Evolutionary conservation across 306 rosid genomes (phyloP).

Genomic region (Casuarina cunninghamiana): DNA sequence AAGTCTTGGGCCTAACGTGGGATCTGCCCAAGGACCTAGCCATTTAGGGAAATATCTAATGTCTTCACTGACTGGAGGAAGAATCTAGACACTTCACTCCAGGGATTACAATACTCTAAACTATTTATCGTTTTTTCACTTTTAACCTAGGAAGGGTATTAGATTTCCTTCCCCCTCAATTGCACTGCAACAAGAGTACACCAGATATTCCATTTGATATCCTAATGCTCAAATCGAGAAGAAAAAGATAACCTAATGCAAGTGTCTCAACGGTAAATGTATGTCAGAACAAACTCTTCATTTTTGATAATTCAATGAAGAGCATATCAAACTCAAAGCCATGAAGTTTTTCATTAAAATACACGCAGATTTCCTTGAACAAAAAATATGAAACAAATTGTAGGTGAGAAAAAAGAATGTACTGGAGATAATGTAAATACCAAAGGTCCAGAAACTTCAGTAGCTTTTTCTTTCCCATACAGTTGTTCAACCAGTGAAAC

Average conservation of each 20-base stretch:
- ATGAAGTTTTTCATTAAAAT: neutral
- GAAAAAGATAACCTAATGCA: neutral
- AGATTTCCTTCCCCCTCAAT: neutral
- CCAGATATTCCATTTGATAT: neutral
- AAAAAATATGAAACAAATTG: slow-evolving; percentile 6
- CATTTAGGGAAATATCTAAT: neutral
- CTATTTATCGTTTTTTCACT: neutral
- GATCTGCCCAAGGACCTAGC: neutral
- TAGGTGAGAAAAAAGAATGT: neutral
- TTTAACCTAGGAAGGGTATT: neutral
- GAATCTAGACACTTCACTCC: neutral
- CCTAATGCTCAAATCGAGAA: neutral
- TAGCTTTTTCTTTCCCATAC: slow-evolving; percentile 82
- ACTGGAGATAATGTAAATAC: slow-evolving; percentile 35
- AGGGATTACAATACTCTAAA: neutral
- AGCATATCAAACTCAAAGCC: neutral
- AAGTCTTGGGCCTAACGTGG: no score
- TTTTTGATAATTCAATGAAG: neutral
- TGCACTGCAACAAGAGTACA: neutral
- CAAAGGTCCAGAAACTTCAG: slow-evolving; percentile 85
- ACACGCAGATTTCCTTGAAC: neutral
- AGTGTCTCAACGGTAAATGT: neutral
- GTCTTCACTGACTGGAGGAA: neutral
- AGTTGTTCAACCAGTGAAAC: slow-evolving; percentile 77
- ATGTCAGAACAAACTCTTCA: neutral